Conservation (phyloP, 2,329 filamentous ascomycete species). For the Penicillium sclerotigenum region DNA sequence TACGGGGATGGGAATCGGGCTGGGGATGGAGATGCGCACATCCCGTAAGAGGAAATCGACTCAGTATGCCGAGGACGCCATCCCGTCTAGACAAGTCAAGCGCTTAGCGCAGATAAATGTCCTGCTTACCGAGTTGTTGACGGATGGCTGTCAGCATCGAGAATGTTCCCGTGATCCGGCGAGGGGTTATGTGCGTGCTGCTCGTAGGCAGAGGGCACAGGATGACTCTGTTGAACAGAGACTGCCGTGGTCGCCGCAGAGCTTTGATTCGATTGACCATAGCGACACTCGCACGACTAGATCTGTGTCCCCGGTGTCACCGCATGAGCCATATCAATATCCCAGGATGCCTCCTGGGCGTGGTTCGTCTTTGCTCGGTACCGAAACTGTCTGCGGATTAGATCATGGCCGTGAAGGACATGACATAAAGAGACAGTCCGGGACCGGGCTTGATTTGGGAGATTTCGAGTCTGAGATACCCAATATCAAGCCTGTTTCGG, state of each 20-base stretch:
- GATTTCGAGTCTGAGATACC: neutral
- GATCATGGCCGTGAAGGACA: neutral
- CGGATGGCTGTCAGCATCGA: neutral
- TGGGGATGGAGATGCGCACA: neutral
- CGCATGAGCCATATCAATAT: neutral
- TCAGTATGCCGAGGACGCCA: neutral
- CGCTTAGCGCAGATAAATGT: constrained; percentile 5
- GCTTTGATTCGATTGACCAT: constrained; percentile 2
- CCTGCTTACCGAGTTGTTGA: constrained; percentile 2
- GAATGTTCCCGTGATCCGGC: neutral
- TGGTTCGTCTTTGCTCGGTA: neutral
- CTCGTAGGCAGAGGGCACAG: neutral
- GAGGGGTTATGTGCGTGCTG: neutral
- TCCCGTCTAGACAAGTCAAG: constrained; percentile 1
- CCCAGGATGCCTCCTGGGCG: neutral
- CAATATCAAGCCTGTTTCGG: neutral
- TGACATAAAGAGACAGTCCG: neutral
- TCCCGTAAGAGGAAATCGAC: constrained; percentile 2
- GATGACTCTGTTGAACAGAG: neutral
- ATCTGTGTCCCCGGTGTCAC: neutral
- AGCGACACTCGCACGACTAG: neutral
- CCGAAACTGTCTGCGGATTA: neutral
- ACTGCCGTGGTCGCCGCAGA: constrained; percentile 3
- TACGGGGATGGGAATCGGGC: too few species aligned
- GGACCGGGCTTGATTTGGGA: neutral